phyloP scores from a whole-genome alignment of 331 rosid species.

The Stylosanthes scabra region DNA sequence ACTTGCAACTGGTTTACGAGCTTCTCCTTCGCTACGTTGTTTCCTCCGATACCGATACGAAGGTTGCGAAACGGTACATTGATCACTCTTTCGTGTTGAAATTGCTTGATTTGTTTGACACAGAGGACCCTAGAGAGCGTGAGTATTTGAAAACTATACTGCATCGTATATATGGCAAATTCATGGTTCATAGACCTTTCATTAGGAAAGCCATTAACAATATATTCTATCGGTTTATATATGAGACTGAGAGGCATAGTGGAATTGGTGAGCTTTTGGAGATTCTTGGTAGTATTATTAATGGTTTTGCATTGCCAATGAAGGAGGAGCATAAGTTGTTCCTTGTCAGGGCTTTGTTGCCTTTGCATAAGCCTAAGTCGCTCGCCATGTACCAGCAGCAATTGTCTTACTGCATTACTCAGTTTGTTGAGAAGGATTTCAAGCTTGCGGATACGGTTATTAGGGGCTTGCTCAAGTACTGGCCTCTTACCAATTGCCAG shows the following conservation, averaged over 20 bases:
- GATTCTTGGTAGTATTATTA: constrained; percentile 96
- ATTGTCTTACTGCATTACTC: constrained; percentile 91
- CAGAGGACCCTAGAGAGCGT: constrained; percentile 95
- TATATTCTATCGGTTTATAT: constrained; percentile 89
- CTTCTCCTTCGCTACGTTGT: constrained; percentile 89
- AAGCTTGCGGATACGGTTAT: constrained; percentile 93
- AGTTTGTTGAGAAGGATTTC: constrained; percentile 97
- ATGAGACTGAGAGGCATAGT: constrained; percentile 86
- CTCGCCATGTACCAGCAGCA: constrained; percentile 82
- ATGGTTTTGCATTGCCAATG: constrained; percentile 98
- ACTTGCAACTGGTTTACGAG: constrained; percentile 96
- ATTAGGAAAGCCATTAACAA: constrained; percentile 94
- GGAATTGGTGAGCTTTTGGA: constrained; percentile 97
- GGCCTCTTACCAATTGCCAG: constrained; percentile 94
- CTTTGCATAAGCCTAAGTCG: constrained; percentile 90
- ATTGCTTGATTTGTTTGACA: constrained; percentile 84
- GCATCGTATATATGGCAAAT: constrained; percentile 94
- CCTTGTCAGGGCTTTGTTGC: constrained; percentile 91
- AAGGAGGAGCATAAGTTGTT: constrained; percentile 98
- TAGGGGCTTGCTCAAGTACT: constrained; percentile 91
- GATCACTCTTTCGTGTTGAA: constrained; percentile 94
- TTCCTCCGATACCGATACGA: constrained; percentile 92
- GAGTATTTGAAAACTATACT: constrained; percentile 96
- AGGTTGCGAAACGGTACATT: constrained; percentile 87
- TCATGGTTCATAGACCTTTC: constrained; percentile 98